Base-by-base conservation (phyloP, 768 basidiomycete genomes). In the Hericium alpestre region DNA sequence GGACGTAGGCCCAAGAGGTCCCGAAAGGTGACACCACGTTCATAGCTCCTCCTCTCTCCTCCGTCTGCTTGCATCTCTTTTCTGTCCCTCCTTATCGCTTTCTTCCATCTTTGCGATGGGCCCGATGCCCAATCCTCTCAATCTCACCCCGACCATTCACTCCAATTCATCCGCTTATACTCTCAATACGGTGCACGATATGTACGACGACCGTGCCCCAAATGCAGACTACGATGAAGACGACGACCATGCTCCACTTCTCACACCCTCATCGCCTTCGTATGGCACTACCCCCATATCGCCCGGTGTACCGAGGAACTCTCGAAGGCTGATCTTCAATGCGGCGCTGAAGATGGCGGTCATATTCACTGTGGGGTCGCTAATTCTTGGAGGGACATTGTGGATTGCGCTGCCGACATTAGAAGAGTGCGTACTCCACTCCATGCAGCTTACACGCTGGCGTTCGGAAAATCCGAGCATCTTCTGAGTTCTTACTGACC, bases 291-390 rank as follows among this genome's bases (percentile, higher is more conserved):
- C 58, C 0, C 56, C 56, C 41, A 53, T 53, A 54, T 53, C 53
- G 58, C 20, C 38, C 67, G 72, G 25, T 75, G 75, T 55, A 65
- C 70, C 7, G 77, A 73, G 61, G 58, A 20, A 67, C 65, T 8
- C 81, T 79, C 37, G 79, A 27, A 78, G 75, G 43, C 76, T 92
- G 43, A 78, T 96, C 62, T 73, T 93, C 71, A 80, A 82, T 65
- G 91, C 93, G 0, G 84, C 86, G 0, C 69, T 93, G 60, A 93
- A 93, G 74, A 90, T 94, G 79, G 83, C 83, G 15, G 72, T 77
- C 32, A 76, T 97, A 55, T 94, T 96, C 67, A 50, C 83, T 53
- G 54, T 86, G 32, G 85, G 88, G 64, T 81, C 85, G 1, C 53
- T 82, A 1, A 55, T 90, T 22, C 82, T 98, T 2, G 87, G 84